Evolutionary conservation across 2,329 filamentous ascomycete genomes (phyloP).

Genomic region (Juglanconis oblonga): DNA sequence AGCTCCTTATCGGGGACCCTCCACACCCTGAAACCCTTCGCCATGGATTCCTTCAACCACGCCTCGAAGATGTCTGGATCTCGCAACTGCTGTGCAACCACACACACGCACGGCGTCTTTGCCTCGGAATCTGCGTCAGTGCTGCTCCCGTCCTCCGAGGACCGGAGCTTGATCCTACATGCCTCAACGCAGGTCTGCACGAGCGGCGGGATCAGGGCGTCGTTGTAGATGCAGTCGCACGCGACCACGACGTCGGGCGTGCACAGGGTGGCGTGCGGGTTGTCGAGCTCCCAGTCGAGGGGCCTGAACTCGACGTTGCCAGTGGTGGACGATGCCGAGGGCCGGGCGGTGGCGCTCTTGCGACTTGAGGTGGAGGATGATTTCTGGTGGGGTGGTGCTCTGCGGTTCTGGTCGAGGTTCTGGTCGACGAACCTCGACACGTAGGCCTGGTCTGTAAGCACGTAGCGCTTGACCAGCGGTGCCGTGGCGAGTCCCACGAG

Average conservation of each 20-base stretch:
- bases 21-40: conserved; percentile 69
- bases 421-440: conserved; percentile 72
- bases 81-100: conserved; percentile 87
- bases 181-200: conserved; percentile 77
- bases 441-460: conserved; percentile 87
- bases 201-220: conserved; percentile 75
- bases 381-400: conserved; percentile 8
- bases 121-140: conserved; percentile 15
- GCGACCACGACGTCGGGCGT: conserved; percentile 67
- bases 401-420: conserved; percentile 67
- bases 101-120: conserved; percentile 61
- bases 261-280: conserved; percentile 40
- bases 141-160: conserved; percentile 6
- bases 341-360: neutral
- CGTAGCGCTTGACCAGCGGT: conserved; percentile 59
- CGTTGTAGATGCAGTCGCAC: conserved; percentile 95
- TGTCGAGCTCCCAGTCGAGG: conserved; percentile 80
- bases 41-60: conserved; percentile 69
- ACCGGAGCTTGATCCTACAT: conserved; percentile 54
- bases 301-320: conserved; percentile 52
- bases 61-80: conserved; percentile 79
- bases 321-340: neutral
- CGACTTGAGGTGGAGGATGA: neutral
- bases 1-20: conserved; percentile 65
- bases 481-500: conserved; percentile 70